Evolutionary conservation across 2,329 filamentous ascomycete species (phyloP), one percentile per base, ranked within the genome.

Genomic region (Penicillium sp.): DNA sequence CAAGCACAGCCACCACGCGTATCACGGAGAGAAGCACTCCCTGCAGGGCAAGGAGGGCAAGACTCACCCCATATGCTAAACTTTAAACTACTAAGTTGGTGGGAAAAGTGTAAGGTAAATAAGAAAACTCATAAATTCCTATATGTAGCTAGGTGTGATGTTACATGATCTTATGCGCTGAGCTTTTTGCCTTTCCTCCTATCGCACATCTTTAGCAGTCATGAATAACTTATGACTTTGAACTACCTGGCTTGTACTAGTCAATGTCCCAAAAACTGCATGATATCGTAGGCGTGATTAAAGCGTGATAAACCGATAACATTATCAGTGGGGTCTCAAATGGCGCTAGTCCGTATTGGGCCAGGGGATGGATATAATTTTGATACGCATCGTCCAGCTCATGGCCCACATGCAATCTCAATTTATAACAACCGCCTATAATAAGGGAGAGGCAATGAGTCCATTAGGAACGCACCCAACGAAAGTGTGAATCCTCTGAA

Each of bases 21-120:
- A 82, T 68, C 73, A 87, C 76, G 84, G 88, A 60, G 92, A 96
- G 78, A 84, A 85, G 65, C 93, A 97, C 75, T 93, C 89, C 54
- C 77, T 97, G 63, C 90, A 96, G 77, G 92, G 90, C 15, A 92
- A 94, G 84, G 84, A 85, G 55, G 92, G 91, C 53, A 97, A 97
- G 84, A 93, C 91, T 1, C 92, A 96, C 74, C 87, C 85, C 37
- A 80, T 95, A 56, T 97, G 92, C 76, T 96, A 84, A 18, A 45
- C 35, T 20, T 76, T 96, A 84, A 18, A 45, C 35, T 20, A 31
- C 15, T 15, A 31, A 6, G 12, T 15, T 6, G 12, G 29, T 31
- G 14, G 4, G 14, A 31, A 5, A 15, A 12, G 29, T 15, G 14
- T 31, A 31, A 31, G 4, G 29, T 14, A 6, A 31, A 31, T 12